Percentiles rank a stretch among this genome's conserved stretches.
phyloP scores from a whole-genome alignment of 1,139 yeast genomes.

The Scheffersomyces illinoinensis region DNA sequence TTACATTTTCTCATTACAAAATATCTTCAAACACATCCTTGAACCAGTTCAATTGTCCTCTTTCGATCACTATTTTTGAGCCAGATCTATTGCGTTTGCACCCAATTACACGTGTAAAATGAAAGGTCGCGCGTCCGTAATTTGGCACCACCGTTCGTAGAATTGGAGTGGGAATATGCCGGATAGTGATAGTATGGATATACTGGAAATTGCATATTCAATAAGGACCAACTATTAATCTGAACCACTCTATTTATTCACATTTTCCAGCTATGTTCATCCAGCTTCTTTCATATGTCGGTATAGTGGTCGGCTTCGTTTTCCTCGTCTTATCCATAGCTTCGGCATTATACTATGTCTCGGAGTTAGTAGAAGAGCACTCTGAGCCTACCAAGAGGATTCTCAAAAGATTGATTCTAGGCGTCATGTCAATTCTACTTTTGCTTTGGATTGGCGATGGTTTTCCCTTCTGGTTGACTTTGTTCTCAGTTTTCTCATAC shows the following conservation, averaged over 20 bases:
- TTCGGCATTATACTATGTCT: conserved; percentile 85
- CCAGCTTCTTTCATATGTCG: conserved; percentile 57
- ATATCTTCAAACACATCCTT: too few species aligned
- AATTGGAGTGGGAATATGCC: background rate
- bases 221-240: background rate
- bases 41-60: background rate
- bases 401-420: conserved; percentile 61
- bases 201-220: background rate
- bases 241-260: background rate
- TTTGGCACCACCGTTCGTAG: background rate
- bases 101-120: background rate
- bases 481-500: conserved; percentile 70
- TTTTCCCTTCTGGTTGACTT: conserved; percentile 68
- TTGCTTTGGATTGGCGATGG: conserved; percentile 70
- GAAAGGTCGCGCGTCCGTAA: background rate
- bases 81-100: background rate
- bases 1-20: too few species aligned
- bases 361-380: conserved; percentile 93
- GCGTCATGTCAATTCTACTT: conserved; percentile 52
- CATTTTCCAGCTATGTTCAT: conserved; percentile 31
- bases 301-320: conserved; percentile 72
- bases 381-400: conserved; percentile 79
- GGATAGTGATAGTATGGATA: conserved; percentile 6
- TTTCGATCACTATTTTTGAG: too few species aligned
- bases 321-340: conserved; percentile 65